These are phyloP conservation scores for Malassezia nana DNA, from an alignment of 1,284 basidiomycete species.

Conservation along the genomic window DNA sequence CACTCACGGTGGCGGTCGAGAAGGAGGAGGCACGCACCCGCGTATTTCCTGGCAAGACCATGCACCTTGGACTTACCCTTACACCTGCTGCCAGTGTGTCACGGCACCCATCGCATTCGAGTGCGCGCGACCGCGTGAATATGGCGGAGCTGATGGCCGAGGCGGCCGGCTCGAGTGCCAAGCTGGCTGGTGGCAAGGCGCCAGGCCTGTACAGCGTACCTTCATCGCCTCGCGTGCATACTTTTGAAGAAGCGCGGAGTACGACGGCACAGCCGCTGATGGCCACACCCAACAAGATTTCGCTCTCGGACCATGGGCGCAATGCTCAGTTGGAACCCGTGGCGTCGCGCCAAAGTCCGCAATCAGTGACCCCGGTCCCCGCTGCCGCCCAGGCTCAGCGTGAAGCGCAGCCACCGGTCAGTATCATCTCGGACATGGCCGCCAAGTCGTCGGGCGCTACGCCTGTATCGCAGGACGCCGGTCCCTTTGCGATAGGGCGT, in stretches of 20 bases:
- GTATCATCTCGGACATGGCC: conserved; percentile 47
- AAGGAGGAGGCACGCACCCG: neutral
- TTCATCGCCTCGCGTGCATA: conserved; percentile 21
- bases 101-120: conserved; percentile 23
- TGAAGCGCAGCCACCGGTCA: conserved; percentile 21
- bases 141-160: conserved; percentile 42
- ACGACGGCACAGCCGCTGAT: conserved; percentile 3
- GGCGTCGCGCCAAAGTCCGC: conserved; percentile 2
- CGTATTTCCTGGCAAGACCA: conserved; percentile 2
- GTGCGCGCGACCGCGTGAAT: conserved; percentile 28
- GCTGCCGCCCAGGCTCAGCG: conserved; percentile 21
- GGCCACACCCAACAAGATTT: conserved; percentile 6
- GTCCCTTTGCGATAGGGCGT: conserved; percentile 39
- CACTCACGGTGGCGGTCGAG: conserved; percentile 25
- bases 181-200: neutral
- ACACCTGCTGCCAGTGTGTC: neutral
- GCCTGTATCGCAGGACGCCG: conserved; percentile 26
- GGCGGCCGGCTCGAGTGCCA: conserved; percentile 17
- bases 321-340: neutral
- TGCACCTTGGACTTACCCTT: conserved; percentile 4
- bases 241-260: conserved; percentile 21
- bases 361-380: conserved; percentile 11
- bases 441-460: conserved; percentile 26
- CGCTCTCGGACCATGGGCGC: conserved; percentile 8
- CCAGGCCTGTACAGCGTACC: conserved; percentile 20